These are phyloP conservation scores for Penicillium sp. DNA, from an alignment of 2,329 filamentous ascomycete species.

Conservation along the genomic window DNA sequence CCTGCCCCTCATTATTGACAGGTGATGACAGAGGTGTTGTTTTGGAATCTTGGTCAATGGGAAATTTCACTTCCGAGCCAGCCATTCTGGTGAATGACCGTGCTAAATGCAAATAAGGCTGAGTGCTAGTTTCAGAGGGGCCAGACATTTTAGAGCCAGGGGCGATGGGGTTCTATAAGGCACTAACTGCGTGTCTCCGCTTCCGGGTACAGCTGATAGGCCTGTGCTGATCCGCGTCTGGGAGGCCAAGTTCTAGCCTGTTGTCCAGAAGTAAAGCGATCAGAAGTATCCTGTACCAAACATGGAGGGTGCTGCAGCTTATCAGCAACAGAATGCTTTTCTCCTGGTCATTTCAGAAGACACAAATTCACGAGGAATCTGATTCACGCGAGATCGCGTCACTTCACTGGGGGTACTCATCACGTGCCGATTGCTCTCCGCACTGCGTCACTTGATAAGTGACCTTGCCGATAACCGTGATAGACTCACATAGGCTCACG, in stretches of 20 bases:
- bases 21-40: slow-evolving; percentile 15
- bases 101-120: slow-evolving; percentile 22
- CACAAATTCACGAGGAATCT: neutral
- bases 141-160: slow-evolving; percentile 16
- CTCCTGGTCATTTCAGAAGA: neutral
- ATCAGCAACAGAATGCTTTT: neutral
- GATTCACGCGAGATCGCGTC: slow-evolving; percentile 8
- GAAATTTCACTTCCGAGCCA: slow-evolving; percentile 14
- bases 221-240: slow-evolving; percentile 20
- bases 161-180: slow-evolving; percentile 22
- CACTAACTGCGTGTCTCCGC: slow-evolving; percentile 19
- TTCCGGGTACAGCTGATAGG: slow-evolving; percentile 23
- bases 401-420: slow-evolving; percentile 7
- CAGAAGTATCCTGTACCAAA: neutral
- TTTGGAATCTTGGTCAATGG: slow-evolving; percentile 22
- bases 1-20: slow-evolving; percentile 19
- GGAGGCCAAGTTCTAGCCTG: slow-evolving; percentile 6
- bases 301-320: neutral
- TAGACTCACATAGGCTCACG: slow-evolving; percentile 6
- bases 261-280: neutral
- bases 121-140: slow-evolving; percentile 19
- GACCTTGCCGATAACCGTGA: slow-evolving; percentile 7
- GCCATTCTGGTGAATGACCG: slow-evolving; percentile 31
- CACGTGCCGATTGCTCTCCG: slow-evolving; percentile 19
- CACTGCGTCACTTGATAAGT: slow-evolving; percentile 22